Conservation (phyloP, 495 filamentous ascomycete species). For the Bacidia gigantensis region DNA sequence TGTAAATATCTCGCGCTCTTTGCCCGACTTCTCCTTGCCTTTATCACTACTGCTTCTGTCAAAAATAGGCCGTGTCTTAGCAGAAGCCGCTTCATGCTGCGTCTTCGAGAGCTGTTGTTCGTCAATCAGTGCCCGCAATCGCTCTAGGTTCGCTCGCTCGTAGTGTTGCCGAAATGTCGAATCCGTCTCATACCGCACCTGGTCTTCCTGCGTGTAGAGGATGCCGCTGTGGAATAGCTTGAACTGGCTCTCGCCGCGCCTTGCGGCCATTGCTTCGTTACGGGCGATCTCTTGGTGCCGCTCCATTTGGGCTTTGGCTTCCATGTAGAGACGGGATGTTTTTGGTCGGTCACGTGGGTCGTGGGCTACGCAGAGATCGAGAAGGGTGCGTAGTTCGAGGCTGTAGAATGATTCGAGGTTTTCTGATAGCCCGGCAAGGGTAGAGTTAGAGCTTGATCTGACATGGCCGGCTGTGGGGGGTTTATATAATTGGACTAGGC, state of each 20-base stretch:
- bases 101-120: background rate
- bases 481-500: background rate
- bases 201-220: slow-evolving; percentile 4
- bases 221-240: slow-evolving; percentile 9
- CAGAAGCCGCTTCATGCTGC: background rate
- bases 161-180: slow-evolving; percentile 3
- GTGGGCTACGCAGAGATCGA: background rate
- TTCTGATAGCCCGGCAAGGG: slow-evolving; percentile 8
- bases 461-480: background rate
- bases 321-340: background rate
- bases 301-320: slow-evolving; percentile 3
- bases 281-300: background rate
- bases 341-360: slow-evolving; percentile 1
- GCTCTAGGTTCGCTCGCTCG: background rate
- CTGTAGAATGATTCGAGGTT: slow-evolving; percentile 33
- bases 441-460: background rate
- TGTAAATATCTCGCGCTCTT: too few species aligned
- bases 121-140: background rate
- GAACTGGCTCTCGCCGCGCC: background rate
- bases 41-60: background rate
- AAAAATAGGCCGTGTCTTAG: background rate
- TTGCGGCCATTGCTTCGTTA: background rate
- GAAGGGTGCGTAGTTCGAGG: slow-evolving; percentile 25
- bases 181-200: slow-evolving; percentile 7
- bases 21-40: too few species aligned